These are phyloP conservation scores for Boletus pseudo-olivaceus DNA, from an alignment of 768 basidiomycete genomes.

Conservation along the genomic window DNA sequence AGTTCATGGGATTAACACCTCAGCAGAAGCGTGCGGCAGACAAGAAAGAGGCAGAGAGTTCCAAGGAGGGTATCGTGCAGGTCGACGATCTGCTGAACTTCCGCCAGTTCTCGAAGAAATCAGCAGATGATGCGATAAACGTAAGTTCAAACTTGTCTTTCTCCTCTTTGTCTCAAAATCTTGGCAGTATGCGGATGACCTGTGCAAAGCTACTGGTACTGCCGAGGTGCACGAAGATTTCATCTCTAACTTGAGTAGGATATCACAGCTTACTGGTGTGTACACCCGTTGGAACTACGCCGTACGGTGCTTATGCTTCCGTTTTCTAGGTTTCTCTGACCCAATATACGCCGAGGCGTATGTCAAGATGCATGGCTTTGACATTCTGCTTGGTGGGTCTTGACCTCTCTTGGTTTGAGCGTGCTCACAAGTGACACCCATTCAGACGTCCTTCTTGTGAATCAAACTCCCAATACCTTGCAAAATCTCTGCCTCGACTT, in stretches of 20 bases:
- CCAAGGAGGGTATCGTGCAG: conserved; percentile 69
- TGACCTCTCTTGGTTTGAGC: background rate
- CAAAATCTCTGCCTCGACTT: conserved; percentile 98
- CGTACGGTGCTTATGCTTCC: background rate
- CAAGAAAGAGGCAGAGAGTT: conserved; percentile 79
- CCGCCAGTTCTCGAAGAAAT: conserved; percentile 94
- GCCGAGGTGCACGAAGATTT: conserved; percentile 86
- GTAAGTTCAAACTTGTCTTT: conserved; percentile 34
- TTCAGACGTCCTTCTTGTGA: conserved; percentile 90
- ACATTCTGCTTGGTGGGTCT: conserved; percentile 79
- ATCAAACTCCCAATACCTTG: conserved; percentile 89
- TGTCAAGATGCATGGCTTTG: conserved; percentile 97
- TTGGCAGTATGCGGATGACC: conserved; percentile 78
- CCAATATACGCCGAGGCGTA: conserved; percentile 98
- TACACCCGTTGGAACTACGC: background rate
- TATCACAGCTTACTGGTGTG: conserved; percentile 88
- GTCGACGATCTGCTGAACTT: conserved; percentile 91
- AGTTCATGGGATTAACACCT: background rate
- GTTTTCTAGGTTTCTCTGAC: conserved; percentile 81
- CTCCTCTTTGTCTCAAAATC: background rate
- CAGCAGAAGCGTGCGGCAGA: conserved; percentile 82
- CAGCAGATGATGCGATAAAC: conserved; percentile 73
- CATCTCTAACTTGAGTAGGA: conserved; percentile 88
- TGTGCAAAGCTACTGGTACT: conserved; percentile 85
- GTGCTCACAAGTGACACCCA: background rate